A percentile compares a stretch with the other conserved stretches of the same genome.
Conservation (phyloP, 177 flowering plant species). For the Vitis hybrid region DNA sequence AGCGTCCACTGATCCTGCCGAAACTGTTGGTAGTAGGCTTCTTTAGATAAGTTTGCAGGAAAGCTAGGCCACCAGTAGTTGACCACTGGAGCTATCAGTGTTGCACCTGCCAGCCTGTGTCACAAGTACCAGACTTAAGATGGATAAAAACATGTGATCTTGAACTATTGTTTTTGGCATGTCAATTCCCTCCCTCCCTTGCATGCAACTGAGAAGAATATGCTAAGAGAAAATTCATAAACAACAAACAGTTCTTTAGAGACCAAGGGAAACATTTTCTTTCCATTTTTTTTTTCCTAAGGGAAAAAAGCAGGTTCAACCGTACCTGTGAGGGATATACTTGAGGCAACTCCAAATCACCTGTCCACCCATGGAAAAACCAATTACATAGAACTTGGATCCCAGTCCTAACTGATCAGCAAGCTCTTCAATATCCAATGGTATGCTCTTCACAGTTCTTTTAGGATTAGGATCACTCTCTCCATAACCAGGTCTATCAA, state of each 20-base stretch:
- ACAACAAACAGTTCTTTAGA: background rate
- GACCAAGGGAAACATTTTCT: background rate
- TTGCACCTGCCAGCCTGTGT: slow-evolving; percentile 66
- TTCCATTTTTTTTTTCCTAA: background rate
- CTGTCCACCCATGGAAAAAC: slow-evolving; percentile 73
- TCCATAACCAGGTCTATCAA: slow-evolving; percentile 82
- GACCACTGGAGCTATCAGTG: slow-evolving; percentile 57
- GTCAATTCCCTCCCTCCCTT: too few species aligned
- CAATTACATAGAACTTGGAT: slow-evolving; percentile 55
- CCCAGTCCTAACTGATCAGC: slow-evolving; percentile 66
- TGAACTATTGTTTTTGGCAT: too few species aligned
- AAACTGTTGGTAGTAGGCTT: slow-evolving; percentile 38
- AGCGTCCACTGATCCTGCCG: slow-evolving; percentile 53
- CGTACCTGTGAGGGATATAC: slow-evolving; percentile 73
- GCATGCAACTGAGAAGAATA: background rate
- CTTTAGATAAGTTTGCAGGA: slow-evolving; percentile 53
- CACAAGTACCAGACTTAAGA: background rate
- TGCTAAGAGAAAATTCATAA: background rate
- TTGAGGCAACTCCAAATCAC: slow-evolving; percentile 65
- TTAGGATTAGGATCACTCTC: slow-evolving; percentile 77
- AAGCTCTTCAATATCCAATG: slow-evolving; percentile 68
- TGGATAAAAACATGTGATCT: too few species aligned
- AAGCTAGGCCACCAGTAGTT: slow-evolving; percentile 75
- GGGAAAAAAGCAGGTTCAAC: background rate
- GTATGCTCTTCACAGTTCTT: slow-evolving; percentile 48